Conservation (phyloP, 768 basidiomycete species). For the Rhodotorula babjevae region DNA sequence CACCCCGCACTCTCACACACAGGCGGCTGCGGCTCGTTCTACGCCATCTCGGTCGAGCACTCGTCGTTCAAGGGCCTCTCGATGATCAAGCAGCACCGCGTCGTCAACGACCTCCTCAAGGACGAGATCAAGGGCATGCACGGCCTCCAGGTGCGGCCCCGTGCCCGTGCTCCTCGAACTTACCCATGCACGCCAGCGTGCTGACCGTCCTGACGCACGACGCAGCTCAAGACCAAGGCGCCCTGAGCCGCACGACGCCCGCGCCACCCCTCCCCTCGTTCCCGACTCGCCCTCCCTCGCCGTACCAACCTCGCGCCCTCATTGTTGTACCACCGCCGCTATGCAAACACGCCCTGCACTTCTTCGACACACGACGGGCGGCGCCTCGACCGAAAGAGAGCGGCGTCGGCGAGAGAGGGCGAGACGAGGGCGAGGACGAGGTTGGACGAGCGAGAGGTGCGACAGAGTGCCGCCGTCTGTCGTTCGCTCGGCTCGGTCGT, state of each 20-base stretch:
- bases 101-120: constrained; percentile 80
- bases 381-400: too few species aligned
- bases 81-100: constrained; percentile 85
- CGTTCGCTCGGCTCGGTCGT: too few species aligned
- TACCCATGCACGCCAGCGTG: too few species aligned
- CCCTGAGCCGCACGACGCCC: neutral
- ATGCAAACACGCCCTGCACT: too few species aligned
- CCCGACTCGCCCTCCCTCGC: neutral
- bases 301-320: neutral
- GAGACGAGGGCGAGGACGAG: too few species aligned
- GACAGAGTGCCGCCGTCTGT: too few species aligned
- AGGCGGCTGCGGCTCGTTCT: constrained; percentile 98
- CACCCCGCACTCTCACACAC: neutral
- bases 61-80: constrained; percentile 77
- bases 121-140: constrained; percentile 86
- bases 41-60: constrained; percentile 82
- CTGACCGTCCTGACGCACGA: neutral
- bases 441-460: too few species aligned
- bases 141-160: constrained; percentile 85
- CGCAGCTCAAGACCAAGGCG: constrained; percentile 19
- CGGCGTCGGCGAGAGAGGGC: too few species aligned
- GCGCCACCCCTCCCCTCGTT: neutral
- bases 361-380: too few species aligned
- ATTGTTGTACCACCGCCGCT: too few species aligned
- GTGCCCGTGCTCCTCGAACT: too few species aligned